Percentiles rank a stretch among this genome's conserved stretches.
phyloP scores from a whole-genome alignment of 2,329 filamentous ascomycete genomes.

The Penicillium nordicum region DNA sequence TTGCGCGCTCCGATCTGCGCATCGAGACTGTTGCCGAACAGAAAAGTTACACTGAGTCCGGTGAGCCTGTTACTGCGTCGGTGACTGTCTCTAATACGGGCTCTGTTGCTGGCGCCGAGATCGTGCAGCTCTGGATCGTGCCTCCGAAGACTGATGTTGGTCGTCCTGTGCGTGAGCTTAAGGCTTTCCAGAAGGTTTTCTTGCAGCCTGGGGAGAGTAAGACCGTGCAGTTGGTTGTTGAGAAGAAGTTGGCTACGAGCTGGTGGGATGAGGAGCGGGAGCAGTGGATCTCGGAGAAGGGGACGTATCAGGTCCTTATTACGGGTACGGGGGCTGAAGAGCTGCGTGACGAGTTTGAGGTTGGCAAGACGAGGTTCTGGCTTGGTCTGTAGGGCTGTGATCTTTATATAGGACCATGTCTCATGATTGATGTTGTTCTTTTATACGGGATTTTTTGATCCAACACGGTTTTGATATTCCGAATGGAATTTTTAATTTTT shows the following conservation, averaged over 20 bases:
- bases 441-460: background rate
- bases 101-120: constrained; percentile 51
- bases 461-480: background rate
- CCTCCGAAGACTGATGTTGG: constrained; percentile 51
- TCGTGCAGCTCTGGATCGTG: constrained; percentile 55
- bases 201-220: constrained; percentile 59
- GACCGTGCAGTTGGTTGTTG: constrained; percentile 53
- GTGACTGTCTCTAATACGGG: constrained; percentile 53
- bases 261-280: constrained; percentile 68
- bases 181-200: constrained; percentile 63
- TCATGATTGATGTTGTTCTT: constrained; percentile 5
- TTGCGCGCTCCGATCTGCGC: constrained; percentile 53
- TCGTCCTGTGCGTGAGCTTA: constrained; percentile 59
- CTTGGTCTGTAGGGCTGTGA: constrained; percentile 51
- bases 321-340: constrained; percentile 54
- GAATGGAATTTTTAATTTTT: background rate
- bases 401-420: background rate
- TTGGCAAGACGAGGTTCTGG: constrained; percentile 65
- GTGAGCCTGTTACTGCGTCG: constrained; percentile 48
- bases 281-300: constrained; percentile 65
- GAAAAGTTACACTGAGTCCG: constrained; percentile 39
- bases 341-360: constrained; percentile 53
- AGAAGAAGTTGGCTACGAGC: constrained; percentile 63
- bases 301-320: constrained; percentile 62
- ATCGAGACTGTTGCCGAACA: constrained; percentile 27